Conservation (phyloP, 2,329 filamentous ascomycete species). For the Rhinocladiella similis region DNA sequence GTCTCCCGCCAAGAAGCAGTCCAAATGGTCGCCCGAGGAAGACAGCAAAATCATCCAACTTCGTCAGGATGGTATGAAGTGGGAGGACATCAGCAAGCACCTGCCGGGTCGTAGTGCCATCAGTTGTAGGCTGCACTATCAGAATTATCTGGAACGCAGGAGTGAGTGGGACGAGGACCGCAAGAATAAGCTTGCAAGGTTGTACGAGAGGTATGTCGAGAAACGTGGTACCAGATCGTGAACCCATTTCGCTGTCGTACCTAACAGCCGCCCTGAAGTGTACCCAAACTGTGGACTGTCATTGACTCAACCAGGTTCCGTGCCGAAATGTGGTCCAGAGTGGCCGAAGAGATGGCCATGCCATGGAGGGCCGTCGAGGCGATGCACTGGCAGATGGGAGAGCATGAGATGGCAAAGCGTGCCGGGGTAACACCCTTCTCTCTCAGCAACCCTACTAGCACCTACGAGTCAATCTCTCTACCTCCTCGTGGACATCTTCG, state of each 20-base stretch:
- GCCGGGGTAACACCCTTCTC: slow-evolving; percentile 88
- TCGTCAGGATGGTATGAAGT: slow-evolving; percentile 90
- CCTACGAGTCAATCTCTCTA: slow-evolving; percentile 11
- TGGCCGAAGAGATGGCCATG: slow-evolving; percentile 90
- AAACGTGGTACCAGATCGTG: slow-evolving; percentile 27
- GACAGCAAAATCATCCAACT: slow-evolving; percentile 92
- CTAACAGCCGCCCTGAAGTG: background rate
- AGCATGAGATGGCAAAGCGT: slow-evolving; percentile 88
- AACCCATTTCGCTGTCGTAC: slow-evolving; percentile 7
- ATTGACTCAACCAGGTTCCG: slow-evolving; percentile 70
- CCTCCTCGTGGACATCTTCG: slow-evolving; percentile 16
- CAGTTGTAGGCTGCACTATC: slow-evolving; percentile 90
- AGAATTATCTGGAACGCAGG: slow-evolving; percentile 91
- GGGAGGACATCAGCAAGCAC: slow-evolving; percentile 95
- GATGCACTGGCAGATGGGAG: slow-evolving; percentile 97
- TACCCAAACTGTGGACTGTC: slow-evolving; percentile 1
- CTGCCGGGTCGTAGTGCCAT: slow-evolving; percentile 89
- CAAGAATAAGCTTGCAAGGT: slow-evolving; percentile 91
- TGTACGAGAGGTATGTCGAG: slow-evolving; percentile 82
- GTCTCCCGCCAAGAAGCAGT: slow-evolving; percentile 87
- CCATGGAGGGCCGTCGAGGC: slow-evolving; percentile 95
- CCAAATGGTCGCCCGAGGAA: slow-evolving; percentile 93
- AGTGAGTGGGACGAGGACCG: slow-evolving; percentile 97
- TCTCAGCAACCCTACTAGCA: slow-evolving; percentile 51
- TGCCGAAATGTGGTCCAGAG: slow-evolving; percentile 95